A percentile compares a stretch with the other conserved stretches of the same genome.
These are phyloP conservation scores for Suillus variegatus DNA, from an alignment of 768 basidiomycete genomes.

Conservation along the genomic window DNA sequence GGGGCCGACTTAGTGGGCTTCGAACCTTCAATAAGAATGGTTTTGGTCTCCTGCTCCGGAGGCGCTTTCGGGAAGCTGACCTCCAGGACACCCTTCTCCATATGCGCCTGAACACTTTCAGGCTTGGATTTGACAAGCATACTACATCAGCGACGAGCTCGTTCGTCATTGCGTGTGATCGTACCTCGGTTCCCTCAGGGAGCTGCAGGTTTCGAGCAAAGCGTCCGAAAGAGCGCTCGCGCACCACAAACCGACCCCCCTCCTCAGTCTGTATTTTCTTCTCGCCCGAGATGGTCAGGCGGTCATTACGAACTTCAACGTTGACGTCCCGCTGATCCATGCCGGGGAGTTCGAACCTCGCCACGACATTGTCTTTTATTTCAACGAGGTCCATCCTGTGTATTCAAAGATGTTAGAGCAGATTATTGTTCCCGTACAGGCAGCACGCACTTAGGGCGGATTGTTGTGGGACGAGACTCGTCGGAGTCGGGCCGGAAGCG, in stretches of 20 bases:
- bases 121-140: background rate
- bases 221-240: conserved; percentile 46
- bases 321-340: conserved; percentile 48
- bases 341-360: conserved; percentile 58
- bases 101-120: background rate
- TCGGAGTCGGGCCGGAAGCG: conserved; percentile 8
- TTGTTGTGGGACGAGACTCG: conserved; percentile 5
- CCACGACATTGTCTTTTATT: conserved; percentile 43
- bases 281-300: conserved; percentile 51
- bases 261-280: conserved; percentile 35
- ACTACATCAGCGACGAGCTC: background rate
- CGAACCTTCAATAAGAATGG: background rate
- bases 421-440: too few relatives aligned
- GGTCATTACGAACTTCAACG: conserved; percentile 48
- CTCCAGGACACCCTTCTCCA: background rate
- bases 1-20: background rate
- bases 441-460: conserved; percentile 25
- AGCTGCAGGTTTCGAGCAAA: conserved; percentile 48
- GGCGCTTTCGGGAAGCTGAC: background rate
- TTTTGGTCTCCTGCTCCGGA: background rate
- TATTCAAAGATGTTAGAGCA: background rate
- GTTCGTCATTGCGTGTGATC: background rate
- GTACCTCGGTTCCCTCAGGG: conserved; percentile 51
- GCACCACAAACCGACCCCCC: conserved; percentile 38
- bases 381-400: conserved; percentile 50